Percentiles rank a stretch among this genome's conserved stretches.
phyloP scores from a whole-genome alignment of 805 yeast genomes.

The Tetrapisispora iriomotensis region DNA sequence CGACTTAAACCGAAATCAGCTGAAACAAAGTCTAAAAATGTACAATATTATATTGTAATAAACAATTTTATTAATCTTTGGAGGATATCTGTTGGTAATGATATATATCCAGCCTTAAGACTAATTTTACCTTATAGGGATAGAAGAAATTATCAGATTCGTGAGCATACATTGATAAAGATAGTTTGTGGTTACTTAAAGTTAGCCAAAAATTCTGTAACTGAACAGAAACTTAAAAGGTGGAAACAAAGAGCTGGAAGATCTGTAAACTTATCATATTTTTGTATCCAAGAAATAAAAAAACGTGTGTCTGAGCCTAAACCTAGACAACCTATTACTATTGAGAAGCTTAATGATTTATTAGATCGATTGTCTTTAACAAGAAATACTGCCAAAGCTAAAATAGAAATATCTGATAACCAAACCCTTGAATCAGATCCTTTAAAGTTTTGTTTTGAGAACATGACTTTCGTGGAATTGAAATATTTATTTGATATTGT shows the following conservation, averaged over 20 bases:
- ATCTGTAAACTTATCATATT: slow-evolving; percentile 39
- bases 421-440: slow-evolving; percentile 26
- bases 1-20: slow-evolving; percentile 7
- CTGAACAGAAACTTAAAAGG: slow-evolving; percentile 39
- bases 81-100: slow-evolving; percentile 45
- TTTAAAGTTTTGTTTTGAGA: slow-evolving; percentile 40
- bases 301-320: slow-evolving; percentile 37
- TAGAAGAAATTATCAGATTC: slow-evolving; percentile 48
- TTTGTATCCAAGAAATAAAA: slow-evolving; percentile 40
- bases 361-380: slow-evolving; percentile 37
- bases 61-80: slow-evolving; percentile 38
- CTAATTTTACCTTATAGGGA: slow-evolving; percentile 58
- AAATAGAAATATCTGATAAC: slow-evolving; percentile 12
- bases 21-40: slow-evolving; percentile 12
- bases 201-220: slow-evolving; percentile 51
- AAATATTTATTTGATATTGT: slow-evolving; percentile 61
- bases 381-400: slow-evolving; percentile 6
- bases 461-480: slow-evolving; percentile 52
- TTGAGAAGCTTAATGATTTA: slow-evolving; percentile 40
- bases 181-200: slow-evolving; percentile 42
- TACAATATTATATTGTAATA: slow-evolving; percentile 24
- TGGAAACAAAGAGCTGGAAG: slow-evolving; percentile 40
- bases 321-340: slow-evolving; percentile 31
- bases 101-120: slow-evolving; percentile 59
- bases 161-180: slow-evolving; percentile 51